Evolutionary conservation across 2,329 filamentous ascomycete species (phyloP).

Genomic region (Pseudogymnoascus sp.): DNA sequence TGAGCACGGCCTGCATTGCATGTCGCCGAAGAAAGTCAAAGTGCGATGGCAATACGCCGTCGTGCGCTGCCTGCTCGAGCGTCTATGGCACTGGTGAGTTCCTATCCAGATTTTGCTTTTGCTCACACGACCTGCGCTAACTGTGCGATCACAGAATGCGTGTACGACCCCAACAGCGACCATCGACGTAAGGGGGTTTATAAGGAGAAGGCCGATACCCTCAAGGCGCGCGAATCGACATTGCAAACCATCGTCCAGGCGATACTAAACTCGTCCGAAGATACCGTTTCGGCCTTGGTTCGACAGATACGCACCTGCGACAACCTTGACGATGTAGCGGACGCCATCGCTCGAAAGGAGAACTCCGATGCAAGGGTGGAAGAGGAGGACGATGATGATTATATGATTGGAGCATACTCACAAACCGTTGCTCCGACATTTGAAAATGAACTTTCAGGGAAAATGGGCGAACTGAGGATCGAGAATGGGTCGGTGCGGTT

Average conservation of each 20-base stretch:
- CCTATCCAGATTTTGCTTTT: conserved; percentile 7
- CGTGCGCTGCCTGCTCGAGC: conserved; percentile 90
- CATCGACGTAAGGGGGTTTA: conserved; percentile 95
- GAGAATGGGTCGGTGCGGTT: conserved; percentile 85
- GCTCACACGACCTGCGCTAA: conserved; percentile 2
- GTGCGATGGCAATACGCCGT: conserved; percentile 86
- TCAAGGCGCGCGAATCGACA: conserved; percentile 80
- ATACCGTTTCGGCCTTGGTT: conserved; percentile 75
- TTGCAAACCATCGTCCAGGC: conserved; percentile 89
- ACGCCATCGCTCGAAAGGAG: conserved; percentile 35
- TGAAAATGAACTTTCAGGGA: conserved; percentile 78
- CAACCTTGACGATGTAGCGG: conserved; percentile 43
- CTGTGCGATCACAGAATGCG: conserved; percentile 47
- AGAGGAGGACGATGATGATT: conserved; percentile 34
- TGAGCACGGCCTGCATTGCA: conserved; percentile 77
- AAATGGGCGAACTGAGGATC: conserved; percentile 83
- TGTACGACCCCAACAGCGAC: conserved; percentile 95
- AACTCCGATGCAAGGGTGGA: conserved; percentile 31
- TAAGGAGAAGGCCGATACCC: conserved; percentile 80
- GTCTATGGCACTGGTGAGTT: conserved; percentile 64
- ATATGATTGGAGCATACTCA: conserved; percentile 32
- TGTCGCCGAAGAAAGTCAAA: conserved; percentile 74
- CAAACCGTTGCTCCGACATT: conserved; percentile 32
- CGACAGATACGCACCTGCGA: conserved; percentile 82
- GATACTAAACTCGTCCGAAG: conserved; percentile 82